Evolutionary conservation across 1,284 basidiomycete species (phyloP).

Genomic region (Agaricales sp.): DNA sequence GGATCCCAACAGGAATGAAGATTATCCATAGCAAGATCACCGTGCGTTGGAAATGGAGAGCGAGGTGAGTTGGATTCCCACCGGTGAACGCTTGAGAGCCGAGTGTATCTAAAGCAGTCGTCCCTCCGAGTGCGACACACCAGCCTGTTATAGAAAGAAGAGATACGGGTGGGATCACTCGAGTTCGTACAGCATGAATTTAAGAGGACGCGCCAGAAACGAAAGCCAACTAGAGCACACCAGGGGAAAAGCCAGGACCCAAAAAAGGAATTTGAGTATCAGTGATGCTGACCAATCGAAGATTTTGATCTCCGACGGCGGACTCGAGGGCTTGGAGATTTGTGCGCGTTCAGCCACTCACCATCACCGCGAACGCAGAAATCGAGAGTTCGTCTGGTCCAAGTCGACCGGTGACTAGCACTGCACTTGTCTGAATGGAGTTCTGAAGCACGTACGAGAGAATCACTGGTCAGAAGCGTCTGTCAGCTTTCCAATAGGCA

Average conservation of each 20-base stretch:
- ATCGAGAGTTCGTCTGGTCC: slow-evolving; percentile 61
- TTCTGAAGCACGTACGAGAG: slow-evolving; percentile 64
- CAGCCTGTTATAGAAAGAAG: slow-evolving; percentile 36
- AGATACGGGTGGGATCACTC: slow-evolving; percentile 37
- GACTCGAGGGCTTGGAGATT: too few species aligned
- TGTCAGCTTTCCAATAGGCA: slow-evolving; percentile 9
- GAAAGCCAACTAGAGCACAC: slow-evolving; percentile 29
- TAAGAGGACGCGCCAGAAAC: slow-evolving; percentile 55
- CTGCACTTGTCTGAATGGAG: slow-evolving; percentile 56
- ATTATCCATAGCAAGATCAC: slow-evolving; percentile 51
- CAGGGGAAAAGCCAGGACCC: background rate
- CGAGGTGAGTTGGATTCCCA: slow-evolving; percentile 46
- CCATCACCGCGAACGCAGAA: slow-evolving; percentile 64
- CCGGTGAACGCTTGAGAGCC: slow-evolving; percentile 70
- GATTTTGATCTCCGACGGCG: background rate
- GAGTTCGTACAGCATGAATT: slow-evolving; percentile 12
- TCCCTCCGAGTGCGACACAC: slow-evolving; percentile 67
- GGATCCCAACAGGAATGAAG: slow-evolving; percentile 45
- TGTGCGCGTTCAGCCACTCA: slow-evolving; percentile 20
- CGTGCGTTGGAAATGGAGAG: slow-evolving; percentile 61
- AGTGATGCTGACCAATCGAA: too few species aligned
- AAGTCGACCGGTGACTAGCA: slow-evolving; percentile 52
- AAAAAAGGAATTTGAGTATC: background rate
- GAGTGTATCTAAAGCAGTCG: slow-evolving; percentile 67
- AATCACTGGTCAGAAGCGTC: slow-evolving; percentile 29